These are phyloP conservation scores for Geum urbanum DNA, from an alignment of 306 rosid genomes.

Conservation along the genomic window DNA sequence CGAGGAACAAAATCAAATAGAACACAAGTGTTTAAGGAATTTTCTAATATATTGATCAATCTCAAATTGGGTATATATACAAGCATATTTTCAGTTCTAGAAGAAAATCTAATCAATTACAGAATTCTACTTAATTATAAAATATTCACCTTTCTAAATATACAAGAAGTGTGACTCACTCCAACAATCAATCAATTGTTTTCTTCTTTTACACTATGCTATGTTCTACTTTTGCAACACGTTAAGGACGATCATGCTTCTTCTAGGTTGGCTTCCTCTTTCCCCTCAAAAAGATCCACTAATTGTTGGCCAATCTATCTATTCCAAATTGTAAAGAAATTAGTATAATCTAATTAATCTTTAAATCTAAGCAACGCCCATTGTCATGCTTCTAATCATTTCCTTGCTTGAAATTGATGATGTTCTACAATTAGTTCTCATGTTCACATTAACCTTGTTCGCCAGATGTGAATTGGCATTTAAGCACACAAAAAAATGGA, in stretches of 20 bases:
- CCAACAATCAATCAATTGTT: too few species aligned
- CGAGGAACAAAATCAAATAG: too few species aligned
- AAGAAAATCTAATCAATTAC: too few species aligned
- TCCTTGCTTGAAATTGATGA: background rate
- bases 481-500: too few species aligned
- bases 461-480: too few species aligned
- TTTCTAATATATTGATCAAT: too few species aligned
- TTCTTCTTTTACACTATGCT: background rate
- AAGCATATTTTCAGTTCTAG: too few species aligned
- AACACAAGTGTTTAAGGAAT: too few species aligned
- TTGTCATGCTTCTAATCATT: constrained; percentile 1
- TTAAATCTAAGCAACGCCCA: background rate
- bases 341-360: background rate
- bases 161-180: too few species aligned
- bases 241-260: constrained; percentile 12
- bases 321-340: background rate
- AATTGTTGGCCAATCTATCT: background rate
- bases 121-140: too few species aligned
- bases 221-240: constrained; percentile 14
- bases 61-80: too few species aligned
- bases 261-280: constrained; percentile 8
- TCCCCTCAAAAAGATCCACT: background rate
- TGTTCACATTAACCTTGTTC: constrained; percentile 1
- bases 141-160: too few species aligned
- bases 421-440: background rate